Conservation (phyloP, 2,329 filamentous ascomycete species). For the Hypoxylon sp. region DNA sequence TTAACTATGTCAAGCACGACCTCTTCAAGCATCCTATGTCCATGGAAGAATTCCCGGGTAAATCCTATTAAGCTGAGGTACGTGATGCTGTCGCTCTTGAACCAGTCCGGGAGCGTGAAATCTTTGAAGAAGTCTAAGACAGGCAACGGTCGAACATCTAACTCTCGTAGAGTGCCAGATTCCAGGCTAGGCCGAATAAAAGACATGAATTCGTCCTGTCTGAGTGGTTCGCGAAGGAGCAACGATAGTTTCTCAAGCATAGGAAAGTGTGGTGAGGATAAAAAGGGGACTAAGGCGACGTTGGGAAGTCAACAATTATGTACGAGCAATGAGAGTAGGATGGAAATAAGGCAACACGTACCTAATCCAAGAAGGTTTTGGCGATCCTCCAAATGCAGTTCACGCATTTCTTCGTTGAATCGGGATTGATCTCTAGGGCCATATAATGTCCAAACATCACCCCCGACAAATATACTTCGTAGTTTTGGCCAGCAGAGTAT, state of each 20-base stretch:
- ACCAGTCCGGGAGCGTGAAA: slow-evolving; percentile 39
- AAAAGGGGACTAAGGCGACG: neutral
- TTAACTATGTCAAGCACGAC: slow-evolving; percentile 36
- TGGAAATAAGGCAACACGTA: neutral
- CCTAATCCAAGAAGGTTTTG: neutral
- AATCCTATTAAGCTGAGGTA: slow-evolving; percentile 63
- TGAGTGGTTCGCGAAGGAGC: neutral
- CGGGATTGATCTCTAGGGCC: neutral
- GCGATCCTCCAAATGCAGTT: slow-evolving; percentile 34
- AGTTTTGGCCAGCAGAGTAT: slow-evolving; percentile 23
- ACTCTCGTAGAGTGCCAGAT: slow-evolving; percentile 45
- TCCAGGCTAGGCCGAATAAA: slow-evolving; percentile 45
- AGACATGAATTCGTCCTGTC: slow-evolving; percentile 2
- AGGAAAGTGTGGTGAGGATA: slow-evolving; percentile 3
- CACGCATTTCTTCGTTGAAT: slow-evolving; percentile 32
- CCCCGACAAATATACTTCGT: slow-evolving; percentile 39
- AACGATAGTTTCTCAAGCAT: slow-evolving; percentile 45
- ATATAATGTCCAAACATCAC: neutral
- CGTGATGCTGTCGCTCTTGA: slow-evolving; percentile 46
- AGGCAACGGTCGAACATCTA: slow-evolving; percentile 44
- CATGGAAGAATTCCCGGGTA: slow-evolving; percentile 64
- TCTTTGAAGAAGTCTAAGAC: slow-evolving; percentile 1
- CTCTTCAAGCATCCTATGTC: slow-evolving; percentile 34
- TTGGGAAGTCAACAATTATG: neutral
- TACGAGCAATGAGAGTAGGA: neutral